phyloP scores from a whole-genome alignment of 805 yeast species.

The Wickerhamomyces strasburgensis region DNA sequence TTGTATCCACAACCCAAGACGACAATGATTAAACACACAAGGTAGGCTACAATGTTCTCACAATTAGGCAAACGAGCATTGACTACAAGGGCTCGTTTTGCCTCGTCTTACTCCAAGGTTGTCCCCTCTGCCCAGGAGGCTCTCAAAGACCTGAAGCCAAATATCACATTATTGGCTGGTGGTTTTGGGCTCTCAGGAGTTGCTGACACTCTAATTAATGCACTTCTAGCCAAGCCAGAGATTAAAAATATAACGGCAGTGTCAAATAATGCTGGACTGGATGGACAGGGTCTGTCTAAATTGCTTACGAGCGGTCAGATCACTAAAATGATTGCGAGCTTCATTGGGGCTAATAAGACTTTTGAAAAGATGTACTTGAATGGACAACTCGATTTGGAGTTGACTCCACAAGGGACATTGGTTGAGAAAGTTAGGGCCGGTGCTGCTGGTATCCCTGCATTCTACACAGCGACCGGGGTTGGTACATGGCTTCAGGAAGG shows the following conservation, averaged over 20 bases:
- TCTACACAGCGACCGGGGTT: slow-evolving; percentile 45
- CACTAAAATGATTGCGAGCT: slow-evolving; percentile 40
- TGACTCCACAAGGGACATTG: slow-evolving; percentile 48
- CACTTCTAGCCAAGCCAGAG: slow-evolving; percentile 28
- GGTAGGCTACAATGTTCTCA: too few species aligned
- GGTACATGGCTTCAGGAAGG: slow-evolving; percentile 49
- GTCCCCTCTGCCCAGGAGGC: slow-evolving; percentile 26
- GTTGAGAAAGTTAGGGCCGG: slow-evolving; percentile 47
- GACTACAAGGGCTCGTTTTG: too few species aligned
- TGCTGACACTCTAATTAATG: slow-evolving; percentile 40
- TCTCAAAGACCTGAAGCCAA: slow-evolving; percentile 26
- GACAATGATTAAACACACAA: too few species aligned
- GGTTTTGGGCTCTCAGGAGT: slow-evolving; percentile 47
- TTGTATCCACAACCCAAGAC: too few species aligned
- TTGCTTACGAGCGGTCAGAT: slow-evolving; percentile 39
- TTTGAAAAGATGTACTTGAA: slow-evolving; percentile 36
- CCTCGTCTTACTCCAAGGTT: slow-evolving; percentile 4
- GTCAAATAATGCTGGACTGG: slow-evolving; percentile 46
- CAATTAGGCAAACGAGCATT: too few species aligned
- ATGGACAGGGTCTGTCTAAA: slow-evolving; percentile 38
- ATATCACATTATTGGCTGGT: slow-evolving; percentile 37
- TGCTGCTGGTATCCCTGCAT: slow-evolving; percentile 45
- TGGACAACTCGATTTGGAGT: slow-evolving; percentile 41
- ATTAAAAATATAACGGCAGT: slow-evolving; percentile 37
- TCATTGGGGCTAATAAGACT: slow-evolving; percentile 40